Base-by-base conservation (phyloP, 2,329 filamentous ascomycete genomes). In the Claviceps sp. region DNA sequence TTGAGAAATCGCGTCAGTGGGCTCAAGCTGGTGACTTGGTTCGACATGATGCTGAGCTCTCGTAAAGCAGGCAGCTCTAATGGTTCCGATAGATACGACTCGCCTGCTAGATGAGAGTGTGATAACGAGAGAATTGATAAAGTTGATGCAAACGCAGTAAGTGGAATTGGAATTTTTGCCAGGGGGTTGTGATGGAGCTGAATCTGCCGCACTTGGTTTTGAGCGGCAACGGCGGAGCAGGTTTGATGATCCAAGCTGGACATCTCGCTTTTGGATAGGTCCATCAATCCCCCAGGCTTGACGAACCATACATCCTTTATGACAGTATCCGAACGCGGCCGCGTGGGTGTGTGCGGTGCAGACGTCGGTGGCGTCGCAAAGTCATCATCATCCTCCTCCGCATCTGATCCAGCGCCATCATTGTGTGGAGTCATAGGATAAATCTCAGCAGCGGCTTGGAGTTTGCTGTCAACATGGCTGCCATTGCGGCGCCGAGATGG, bases 141-240 rank as follows among this genome's bases (percentile, higher is more conserved):
- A 2, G 81, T 84, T 14, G 80, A 73, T 2, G 84, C 79, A 55
- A 95, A 84, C 59, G 85, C 81, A 18, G 77, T 79, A 13, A 96
- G 72, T 0, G 84, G 80, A 26, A 76, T 72, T 0, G 91, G 90
- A 2, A 96, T 77, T 4, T 69, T 68, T 0, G 78, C 77, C 52
- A 96, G 79, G 1, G 80, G 73, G 64, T 96, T 97, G 62, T 87
- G 82, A 51, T 90, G 83, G 41, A 96, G 72, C 55, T 84, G 80
- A 1, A 93, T 66, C 45, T 79, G 73, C 41, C 64, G 74, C 52
- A 76, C 72, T 43, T 64, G 74, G 62, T 75, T 78, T 55, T 61
- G 73, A 4, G 71, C 70, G 1, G 79, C 77, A 26, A 79, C 68
- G 62, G 70, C 76, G 52, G 75, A 82, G 62, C 70, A 79, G 18